A percentile compares a stretch with the other conserved stretches of the same genome.
These are phyloP conservation scores for Saccharomycopsis javanensis DNA, from an alignment of 805 yeast species.

Conservation along the genomic window DNA sequence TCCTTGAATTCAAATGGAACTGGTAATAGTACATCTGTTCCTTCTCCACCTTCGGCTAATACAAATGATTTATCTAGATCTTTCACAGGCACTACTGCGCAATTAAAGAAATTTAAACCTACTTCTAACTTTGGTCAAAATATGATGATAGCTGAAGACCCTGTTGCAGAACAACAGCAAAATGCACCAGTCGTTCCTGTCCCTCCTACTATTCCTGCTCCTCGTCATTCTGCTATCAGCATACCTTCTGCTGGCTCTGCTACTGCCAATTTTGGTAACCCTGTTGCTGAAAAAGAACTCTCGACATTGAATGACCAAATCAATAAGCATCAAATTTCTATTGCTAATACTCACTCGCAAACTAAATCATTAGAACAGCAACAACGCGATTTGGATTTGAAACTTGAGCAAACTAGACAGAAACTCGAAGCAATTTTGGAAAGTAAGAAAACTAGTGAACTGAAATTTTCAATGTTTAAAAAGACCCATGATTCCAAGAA, in stretches of 20 bases:
- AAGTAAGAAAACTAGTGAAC: constrained; percentile 61
- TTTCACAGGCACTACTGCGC: constrained; percentile 21
- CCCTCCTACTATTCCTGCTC: constrained; percentile 14
- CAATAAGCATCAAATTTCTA: constrained; percentile 71
- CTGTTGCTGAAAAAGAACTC: constrained; percentile 41
- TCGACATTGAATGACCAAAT: constrained; percentile 49
- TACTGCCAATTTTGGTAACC: constrained; percentile 29
- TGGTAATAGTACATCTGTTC: constrained; percentile 19
- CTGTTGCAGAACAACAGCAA: constrained; percentile 28
- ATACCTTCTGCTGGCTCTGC: constrained; percentile 5
- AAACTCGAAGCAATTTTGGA: constrained; percentile 63
- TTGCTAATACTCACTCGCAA: constrained; percentile 81
- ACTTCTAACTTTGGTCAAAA: constrained; percentile 80
- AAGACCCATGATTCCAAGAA: constrained; percentile 72
- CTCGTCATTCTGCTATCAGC: not conserved
- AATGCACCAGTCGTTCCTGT: constrained; percentile 21
- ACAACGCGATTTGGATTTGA: constrained; percentile 58
- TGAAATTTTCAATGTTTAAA: constrained; percentile 57
- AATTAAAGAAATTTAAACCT: constrained; percentile 53
- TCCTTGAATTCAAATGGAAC: constrained; percentile 24
- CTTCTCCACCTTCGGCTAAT: constrained; percentile 4
- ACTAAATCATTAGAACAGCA: constrained; percentile 69
- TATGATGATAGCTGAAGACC: constrained; percentile 27
- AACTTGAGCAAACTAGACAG: constrained; percentile 63
- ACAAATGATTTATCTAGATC: constrained; percentile 13